These are phyloP conservation scores for Fusarium cyanostomum DNA, from an alignment of 2,329 filamentous ascomycete species.

Conservation along the genomic window DNA sequence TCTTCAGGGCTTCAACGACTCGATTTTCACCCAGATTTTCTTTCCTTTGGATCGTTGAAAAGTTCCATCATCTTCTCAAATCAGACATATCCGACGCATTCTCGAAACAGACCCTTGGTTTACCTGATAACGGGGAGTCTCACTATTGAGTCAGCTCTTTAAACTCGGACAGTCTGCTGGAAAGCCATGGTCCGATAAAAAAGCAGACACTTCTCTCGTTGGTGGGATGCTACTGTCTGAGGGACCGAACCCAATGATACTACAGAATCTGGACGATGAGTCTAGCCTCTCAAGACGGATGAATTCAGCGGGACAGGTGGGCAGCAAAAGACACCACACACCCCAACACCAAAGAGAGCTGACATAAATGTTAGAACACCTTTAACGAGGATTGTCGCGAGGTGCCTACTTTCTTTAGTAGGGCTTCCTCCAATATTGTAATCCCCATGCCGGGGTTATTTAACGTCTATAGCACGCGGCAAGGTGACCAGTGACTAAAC, in stretches of 20 bases:
- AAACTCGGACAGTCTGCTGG: conserved; percentile 7
- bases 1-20: not conserved
- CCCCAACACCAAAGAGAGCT: too few species aligned
- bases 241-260: not conserved
- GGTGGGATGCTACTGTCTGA: not conserved
- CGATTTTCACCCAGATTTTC: conserved; percentile 1
- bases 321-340: too few species aligned
- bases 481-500: conserved; percentile 14
- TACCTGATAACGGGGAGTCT: conserved; percentile 19
- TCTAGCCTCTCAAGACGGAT: not conserved
- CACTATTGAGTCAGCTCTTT: conserved; percentile 3
- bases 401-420: too few species aligned
- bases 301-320: not conserved
- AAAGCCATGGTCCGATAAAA: conserved; percentile 12
- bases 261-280: not conserved
- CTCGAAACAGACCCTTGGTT: conserved; percentile 20
- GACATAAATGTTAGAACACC: too few species aligned
- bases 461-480: not conserved
- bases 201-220: conserved; percentile 1
- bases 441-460: too few species aligned
- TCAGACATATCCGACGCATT: conserved; percentile 11
- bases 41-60: conserved; percentile 7
- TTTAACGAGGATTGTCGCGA: too few species aligned
- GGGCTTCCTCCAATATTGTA: too few species aligned
- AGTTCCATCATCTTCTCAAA: not conserved